phyloP scores from a whole-genome alignment of 257 asterid species.

The Jasminum sambac region DNA sequence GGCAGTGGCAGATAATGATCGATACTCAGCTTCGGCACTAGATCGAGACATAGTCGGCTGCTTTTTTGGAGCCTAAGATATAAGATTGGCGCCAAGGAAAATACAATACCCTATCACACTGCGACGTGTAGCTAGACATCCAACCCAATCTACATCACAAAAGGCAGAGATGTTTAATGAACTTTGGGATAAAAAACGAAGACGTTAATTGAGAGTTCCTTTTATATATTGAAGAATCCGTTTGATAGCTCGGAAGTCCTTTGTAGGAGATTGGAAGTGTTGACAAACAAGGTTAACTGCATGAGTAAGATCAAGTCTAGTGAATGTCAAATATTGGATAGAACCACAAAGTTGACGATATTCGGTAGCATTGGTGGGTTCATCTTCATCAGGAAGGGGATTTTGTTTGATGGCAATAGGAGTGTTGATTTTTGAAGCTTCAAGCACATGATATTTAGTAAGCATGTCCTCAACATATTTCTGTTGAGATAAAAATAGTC shows the following conservation, averaged over 20 bases:
- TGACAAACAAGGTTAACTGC: not conserved
- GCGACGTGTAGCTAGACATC: not conserved
- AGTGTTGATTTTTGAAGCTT: too few relatives aligned
- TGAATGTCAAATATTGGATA: not conserved
- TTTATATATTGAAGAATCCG: not conserved
- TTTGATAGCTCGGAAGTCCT: not conserved
- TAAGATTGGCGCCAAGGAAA: not conserved
- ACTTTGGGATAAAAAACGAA: not conserved
- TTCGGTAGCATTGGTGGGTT: too few relatives aligned
- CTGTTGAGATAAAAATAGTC: too few relatives aligned
- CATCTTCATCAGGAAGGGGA: too few relatives aligned
- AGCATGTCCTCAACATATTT: too few relatives aligned
- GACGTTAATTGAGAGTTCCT: not conserved
- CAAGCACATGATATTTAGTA: too few relatives aligned
- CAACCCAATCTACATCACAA: conserved; percentile 9
- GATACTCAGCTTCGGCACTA: not conserved
- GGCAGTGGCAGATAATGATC: not conserved
- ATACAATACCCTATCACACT: not conserved
- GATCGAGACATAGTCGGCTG: not conserved
- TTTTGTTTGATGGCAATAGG: too few relatives aligned
- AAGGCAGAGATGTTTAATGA: not conserved
- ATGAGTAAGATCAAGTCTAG: not conserved
- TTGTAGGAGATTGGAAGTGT: not conserved
- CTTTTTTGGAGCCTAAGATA: not conserved
- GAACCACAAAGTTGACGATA: too few relatives aligned